Percentiles rank a stretch among this genome's conserved stretches.
Evolutionary conservation across 2,329 filamentous ascomycete genomes (phyloP).

Genomic region (Metarhizium brunneum): DNA sequence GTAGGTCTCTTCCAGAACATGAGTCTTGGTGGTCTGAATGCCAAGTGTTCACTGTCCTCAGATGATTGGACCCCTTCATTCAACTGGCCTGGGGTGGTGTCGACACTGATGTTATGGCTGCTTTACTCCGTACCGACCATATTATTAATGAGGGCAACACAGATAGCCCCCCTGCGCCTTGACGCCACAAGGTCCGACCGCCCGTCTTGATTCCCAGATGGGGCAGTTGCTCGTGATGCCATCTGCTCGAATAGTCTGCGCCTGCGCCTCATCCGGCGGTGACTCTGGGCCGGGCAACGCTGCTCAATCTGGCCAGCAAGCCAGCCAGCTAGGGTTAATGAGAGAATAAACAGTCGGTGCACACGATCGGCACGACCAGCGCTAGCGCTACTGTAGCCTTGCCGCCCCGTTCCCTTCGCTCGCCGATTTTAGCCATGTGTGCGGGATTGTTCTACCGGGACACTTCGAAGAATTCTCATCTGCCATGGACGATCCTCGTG

Average conservation of each 20-base stretch:
- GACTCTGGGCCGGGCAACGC: not conserved
- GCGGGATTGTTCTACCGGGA: not conserved
- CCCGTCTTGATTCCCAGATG: not conserved
- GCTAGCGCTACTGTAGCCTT: not conserved
- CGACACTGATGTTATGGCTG: not conserved
- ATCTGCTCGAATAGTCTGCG: not conserved
- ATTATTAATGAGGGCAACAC: not conserved
- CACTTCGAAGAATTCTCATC: not conserved
- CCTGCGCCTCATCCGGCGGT: not conserved
- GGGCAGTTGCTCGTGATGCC: not conserved
- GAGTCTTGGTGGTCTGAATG: not conserved
- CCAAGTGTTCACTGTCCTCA: not conserved
- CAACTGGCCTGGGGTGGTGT: not conserved
- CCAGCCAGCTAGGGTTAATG: too few species aligned
- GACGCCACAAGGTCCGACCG: not conserved
- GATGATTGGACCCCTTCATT: not conserved
- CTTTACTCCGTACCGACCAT: not conserved
- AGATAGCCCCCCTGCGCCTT: not conserved
- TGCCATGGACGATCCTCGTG: too few species aligned
- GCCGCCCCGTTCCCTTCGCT: not conserved
- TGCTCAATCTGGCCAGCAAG: too few species aligned
- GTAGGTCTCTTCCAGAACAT: not conserved
- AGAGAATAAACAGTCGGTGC: too few species aligned
- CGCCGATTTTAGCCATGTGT: not conserved
- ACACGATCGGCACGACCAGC: not conserved